A percentile compares a stretch with the other conserved stretches of the same genome.
Evolutionary conservation across 176 grass and related monocot species (phyloP).

Genomic region (Raddia distichophylla): DNA sequence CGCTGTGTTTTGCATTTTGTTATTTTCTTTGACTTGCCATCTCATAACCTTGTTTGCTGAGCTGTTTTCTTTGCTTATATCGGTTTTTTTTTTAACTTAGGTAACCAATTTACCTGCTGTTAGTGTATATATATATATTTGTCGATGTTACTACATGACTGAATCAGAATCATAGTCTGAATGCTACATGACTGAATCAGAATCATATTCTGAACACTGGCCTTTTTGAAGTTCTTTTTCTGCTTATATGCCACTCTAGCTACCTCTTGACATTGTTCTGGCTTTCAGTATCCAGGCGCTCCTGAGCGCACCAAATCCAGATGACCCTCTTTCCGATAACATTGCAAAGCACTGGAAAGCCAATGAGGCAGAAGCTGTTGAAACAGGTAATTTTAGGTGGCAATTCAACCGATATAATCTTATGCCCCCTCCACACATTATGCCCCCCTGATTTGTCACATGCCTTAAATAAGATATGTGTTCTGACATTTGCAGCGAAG

Average conservation of each 20-base stretch:
- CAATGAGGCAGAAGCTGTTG: slow-evolving; percentile 94
- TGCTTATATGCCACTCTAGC: neutral
- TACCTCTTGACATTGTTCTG: slow-evolving; percentile 28
- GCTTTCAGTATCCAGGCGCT: slow-evolving; percentile 93
- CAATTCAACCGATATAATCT: neutral
- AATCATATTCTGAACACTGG: neutral
- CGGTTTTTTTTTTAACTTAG: neutral
- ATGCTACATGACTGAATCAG: neutral
- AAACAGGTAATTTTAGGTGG: slow-evolving; percentile 65
- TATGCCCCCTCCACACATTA: neutral
- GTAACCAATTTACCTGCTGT: slow-evolving; percentile 8
- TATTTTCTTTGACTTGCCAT: neutral
- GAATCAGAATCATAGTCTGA: neutral
- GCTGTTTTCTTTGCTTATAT: neutral
- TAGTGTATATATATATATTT: neutral
- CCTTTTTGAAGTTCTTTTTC: slow-evolving; percentile 11
- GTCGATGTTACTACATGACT: neutral
- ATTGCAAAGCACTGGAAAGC: slow-evolving; percentile 98
- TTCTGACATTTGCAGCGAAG: slow-evolving; percentile 65
- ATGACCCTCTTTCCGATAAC: slow-evolving; percentile 96
- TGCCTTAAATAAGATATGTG: neutral
- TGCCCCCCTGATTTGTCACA: neutral
- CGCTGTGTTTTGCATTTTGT: neutral
- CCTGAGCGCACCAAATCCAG: slow-evolving; percentile 93
- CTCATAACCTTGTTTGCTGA: neutral